Evolutionary conservation across 225 moss, liverwort and hornwort species (phyloP).

Genomic region (Asterella californica): DNA sequence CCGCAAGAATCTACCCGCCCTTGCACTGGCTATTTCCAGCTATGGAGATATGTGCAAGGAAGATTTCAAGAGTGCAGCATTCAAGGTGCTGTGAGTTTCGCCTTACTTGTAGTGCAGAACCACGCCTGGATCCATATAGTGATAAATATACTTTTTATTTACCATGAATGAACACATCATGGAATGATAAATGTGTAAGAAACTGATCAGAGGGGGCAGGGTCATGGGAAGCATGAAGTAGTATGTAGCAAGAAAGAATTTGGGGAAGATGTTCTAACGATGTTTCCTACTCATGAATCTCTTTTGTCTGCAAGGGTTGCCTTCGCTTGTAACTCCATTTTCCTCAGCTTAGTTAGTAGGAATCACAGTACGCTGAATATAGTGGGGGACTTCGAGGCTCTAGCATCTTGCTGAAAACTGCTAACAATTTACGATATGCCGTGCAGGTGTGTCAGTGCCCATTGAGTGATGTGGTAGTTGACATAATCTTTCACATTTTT

Average conservation of each 20-base stretch:
- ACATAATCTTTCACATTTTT: slow-evolving; percentile 74
- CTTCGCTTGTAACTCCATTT: neutral
- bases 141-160: neutral
- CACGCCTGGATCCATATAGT: neutral
- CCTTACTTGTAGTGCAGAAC: neutral
- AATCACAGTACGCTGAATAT: neutral
- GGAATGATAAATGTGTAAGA: too few relatives aligned
- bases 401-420: neutral
- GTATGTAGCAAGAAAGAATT: too few relatives aligned
- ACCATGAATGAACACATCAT: neutral
- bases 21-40: slow-evolving; percentile 67
- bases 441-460: slow-evolving; percentile 75
- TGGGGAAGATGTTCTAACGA: neutral
- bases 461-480: slow-evolving; percentile 63
- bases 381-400: neutral
- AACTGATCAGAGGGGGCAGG: too few relatives aligned
- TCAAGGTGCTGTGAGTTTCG: slow-evolving; percentile 47
- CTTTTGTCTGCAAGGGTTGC: too few relatives aligned
- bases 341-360: neutral
- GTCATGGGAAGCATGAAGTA: too few relatives aligned
- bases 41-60: slow-evolving; percentile 66
- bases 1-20: slow-evolving; percentile 64
- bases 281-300: neutral
- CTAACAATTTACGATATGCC: neutral
- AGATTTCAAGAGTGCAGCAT: slow-evolving; percentile 79